Percentiles rank a stretch among this genome's conserved stretches.
Conservation (phyloP, 495 filamentous ascomycete genomes). For the Neurospora terricola region DNA sequence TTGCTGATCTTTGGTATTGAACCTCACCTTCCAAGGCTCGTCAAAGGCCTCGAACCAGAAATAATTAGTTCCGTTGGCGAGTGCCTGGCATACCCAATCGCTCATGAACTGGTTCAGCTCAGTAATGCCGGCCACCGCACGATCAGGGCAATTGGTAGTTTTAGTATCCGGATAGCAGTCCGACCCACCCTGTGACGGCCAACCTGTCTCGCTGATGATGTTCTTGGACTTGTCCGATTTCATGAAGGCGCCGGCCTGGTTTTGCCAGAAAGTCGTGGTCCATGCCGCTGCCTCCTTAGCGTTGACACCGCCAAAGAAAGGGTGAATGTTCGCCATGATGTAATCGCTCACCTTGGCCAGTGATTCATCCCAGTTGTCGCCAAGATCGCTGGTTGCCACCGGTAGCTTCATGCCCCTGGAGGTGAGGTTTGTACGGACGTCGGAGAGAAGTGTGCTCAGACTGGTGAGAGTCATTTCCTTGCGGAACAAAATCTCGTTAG, state of each 20-base stretch:
- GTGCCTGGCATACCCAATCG: constrained; percentile 71
- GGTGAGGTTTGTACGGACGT: constrained; percentile 64
- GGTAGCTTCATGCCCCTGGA: constrained; percentile 54
- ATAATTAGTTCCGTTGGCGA: constrained; percentile 76
- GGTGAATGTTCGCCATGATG: constrained; percentile 95
- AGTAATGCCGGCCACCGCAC: constrained; percentile 65
- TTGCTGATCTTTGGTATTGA: constrained; percentile 55
- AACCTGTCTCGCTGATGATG: constrained; percentile 84
- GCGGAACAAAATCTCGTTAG: constrained; percentile 89
- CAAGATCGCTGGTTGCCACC: constrained; percentile 84
- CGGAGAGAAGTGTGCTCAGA: constrained; percentile 54
- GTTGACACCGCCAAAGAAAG: constrained; percentile 82
- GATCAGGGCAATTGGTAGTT: constrained; percentile 43
- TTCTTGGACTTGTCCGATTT: constrained; percentile 49
- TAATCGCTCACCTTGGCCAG: constrained; percentile 65
- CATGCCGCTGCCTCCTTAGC: constrained; percentile 62
- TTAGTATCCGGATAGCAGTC: constrained; percentile 50
- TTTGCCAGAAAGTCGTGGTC: constrained; percentile 82
- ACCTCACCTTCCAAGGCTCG: constrained; percentile 83
- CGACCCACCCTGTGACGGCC: constrained; percentile 79
- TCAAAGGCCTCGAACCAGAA: constrained; percentile 98
- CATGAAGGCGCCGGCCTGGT: constrained; percentile 44
- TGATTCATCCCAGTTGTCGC: constrained; percentile 69
- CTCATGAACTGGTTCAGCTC: constrained; percentile 84
- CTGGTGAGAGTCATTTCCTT: constrained; percentile 54